Base-by-base conservation (phyloP, 2,329 filamentous ascomycete genomes). In the Sporothrix mexicana region DNA sequence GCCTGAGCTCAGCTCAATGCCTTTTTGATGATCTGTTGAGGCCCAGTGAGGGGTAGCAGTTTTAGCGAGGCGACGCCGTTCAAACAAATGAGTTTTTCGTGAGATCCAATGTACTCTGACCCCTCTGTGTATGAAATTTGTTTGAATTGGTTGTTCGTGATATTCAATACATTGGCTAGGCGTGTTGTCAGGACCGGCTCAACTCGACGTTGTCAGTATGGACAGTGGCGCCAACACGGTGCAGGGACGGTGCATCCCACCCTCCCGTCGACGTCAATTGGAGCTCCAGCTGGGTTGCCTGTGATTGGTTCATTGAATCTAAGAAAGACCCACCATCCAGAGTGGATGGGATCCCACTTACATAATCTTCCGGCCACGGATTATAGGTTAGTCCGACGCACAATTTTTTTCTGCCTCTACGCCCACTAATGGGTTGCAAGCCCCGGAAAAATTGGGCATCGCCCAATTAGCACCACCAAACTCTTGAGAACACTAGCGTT, bases 341-440 rank as follows among this genome's bases (percentile, higher is more conserved):
- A 47, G 12, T 41, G 36, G 51, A 23, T 43, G 12, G 20, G 0
- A 23, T 23, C 3, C 68, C 41, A 47, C 20, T 66, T 45, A 20
- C 30, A 36, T 36, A 36, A 36, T 66, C 9, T 55, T 9, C 0
- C 36, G 25, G n/a, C 0, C 13, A 15, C 71, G 75, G 75, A 75
- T 73, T 45, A 75, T 53, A 15, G 1, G 2, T 62, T 55, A 30
- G 25, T 72, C 75, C 72, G 75, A 73, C 75, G 75, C 75, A 76
- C 75, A 76, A 71, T 59, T 72, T 72, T 64, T 72, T 59, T 70
- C 49, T 62, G 53, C 69, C 43, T n/a, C 30, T 67, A n/a, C 23
- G 9, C 64, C 43, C 64, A 49, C 43, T 49, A 67, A n/a, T 43
- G 68, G 61, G 66, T 70, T 69, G 43, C 51, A 73, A 73, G 69